Evolutionary conservation across 2,329 filamentous ascomycete species (phyloP).

Genomic region (Trichoderma polysporum): DNA sequence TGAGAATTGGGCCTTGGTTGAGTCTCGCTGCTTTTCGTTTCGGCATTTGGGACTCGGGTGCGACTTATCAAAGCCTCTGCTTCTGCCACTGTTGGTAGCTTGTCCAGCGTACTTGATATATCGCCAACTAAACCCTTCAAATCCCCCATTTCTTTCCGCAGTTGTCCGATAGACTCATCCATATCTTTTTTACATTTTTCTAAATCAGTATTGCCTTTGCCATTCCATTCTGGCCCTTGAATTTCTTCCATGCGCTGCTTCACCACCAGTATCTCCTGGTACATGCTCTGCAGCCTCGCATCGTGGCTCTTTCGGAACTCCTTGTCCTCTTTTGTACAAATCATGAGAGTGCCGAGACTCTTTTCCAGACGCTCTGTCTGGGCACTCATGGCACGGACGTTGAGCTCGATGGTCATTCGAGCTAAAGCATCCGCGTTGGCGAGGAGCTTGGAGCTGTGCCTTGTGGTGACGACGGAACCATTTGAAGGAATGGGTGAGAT

Average conservation of each 20-base stretch:
- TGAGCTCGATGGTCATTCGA: constrained; percentile 40
- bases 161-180: constrained; percentile 21
- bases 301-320: constrained; percentile 34
- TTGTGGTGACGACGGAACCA: neutral
- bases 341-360: constrained; percentile 31
- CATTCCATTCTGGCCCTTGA: neutral
- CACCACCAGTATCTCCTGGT: constrained; percentile 35
- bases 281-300: constrained; percentile 31
- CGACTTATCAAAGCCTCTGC: constrained; percentile 22
- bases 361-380: constrained; percentile 34
- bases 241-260: constrained; percentile 29
- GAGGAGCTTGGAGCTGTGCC: constrained; percentile 20
- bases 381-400: constrained; percentile 31
- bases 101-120: constrained; percentile 28
- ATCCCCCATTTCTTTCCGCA: constrained; percentile 28
- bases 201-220: neutral
- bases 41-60: neutral
- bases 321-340: constrained; percentile 30
- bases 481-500: neutral
- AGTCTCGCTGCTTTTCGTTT: neutral
- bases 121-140: constrained; percentile 28
- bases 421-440: constrained; percentile 37
- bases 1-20: constrained; percentile 4
- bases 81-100: constrained; percentile 25
- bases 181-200: constrained; percentile 27